Base-by-base conservation (phyloP, 2,329 filamentous ascomycete species). In the Helotiales sp. region DNA sequence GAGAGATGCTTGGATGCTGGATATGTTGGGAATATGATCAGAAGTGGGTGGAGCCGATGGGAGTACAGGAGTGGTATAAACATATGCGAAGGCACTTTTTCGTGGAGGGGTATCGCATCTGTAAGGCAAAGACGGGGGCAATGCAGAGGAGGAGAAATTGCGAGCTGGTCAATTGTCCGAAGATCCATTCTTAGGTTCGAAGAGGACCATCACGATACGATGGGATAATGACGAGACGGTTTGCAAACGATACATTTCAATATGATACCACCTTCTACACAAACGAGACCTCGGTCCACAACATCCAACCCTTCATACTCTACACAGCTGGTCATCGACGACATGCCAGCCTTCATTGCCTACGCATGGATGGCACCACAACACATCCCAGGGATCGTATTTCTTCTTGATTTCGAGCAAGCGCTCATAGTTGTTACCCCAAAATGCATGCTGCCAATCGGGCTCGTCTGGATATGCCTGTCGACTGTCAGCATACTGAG, bases 291-390 rank as follows among this genome's bases (percentile, higher is more conserved):
- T 36, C 24, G 13, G 27, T 27, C 22, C 38, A 15, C 22, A 4
- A 17, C 9, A 24, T 27, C 10, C 31, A 17, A 25, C 8, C 13
- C 12, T 22, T 17, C 51, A 58, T 22, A 42, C 40, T 17, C 46
- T 55, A 33, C 63, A 63, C 24, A 65, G 52, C n/a, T 58, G 55
- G 38, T 56, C 49, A 30, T 60, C 63, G 46, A 64, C 40, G 2
- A 59, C 47, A 19, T 62, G 52, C 65, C 76, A 79, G 0, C 67
- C 64, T 44, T 79, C 76, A 52, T 73, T 77, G 0, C 79, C 78
- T 0, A 81, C 77, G 54, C 78, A 81, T 0, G 77, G 73, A 12
- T 73, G 63, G 56, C 79, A 81, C 72, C 78, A 80, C 8, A 82
- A 73, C 2, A 81, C 71, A 49, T 79, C 77, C 0, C 69, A 51